Conservation (phyloP, 202 grass and related monocot genomes). For the Brachypodium distachyon region DNA sequence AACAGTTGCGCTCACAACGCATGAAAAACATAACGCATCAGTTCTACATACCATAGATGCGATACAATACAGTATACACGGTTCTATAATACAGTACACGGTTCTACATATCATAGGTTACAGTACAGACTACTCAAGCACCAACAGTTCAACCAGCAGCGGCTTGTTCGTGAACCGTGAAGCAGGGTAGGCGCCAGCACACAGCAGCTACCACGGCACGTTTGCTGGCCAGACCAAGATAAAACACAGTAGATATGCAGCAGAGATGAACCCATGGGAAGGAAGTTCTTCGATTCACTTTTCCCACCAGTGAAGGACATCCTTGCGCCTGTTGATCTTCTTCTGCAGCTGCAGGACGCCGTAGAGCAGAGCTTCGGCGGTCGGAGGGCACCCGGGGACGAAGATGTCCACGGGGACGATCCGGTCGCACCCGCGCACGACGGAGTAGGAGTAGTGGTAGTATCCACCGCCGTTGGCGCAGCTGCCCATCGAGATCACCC, state of each 20-base stretch:
- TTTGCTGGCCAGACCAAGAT: not conserved
- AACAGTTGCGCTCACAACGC: too few relatives aligned
- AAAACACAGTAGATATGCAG: not conserved
- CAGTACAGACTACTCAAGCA: not conserved
- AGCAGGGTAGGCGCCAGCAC: not conserved
- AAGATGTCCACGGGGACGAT: conserved; percentile 65
- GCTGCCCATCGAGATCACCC: conserved; percentile 76
- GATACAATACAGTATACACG: too few relatives aligned
- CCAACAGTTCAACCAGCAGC: not conserved
- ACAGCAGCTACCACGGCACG: not conserved
- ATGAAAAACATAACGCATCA: too few relatives aligned
- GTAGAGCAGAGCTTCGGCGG: conserved; percentile 58
- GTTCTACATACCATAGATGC: too few relatives aligned
- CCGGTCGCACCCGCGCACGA: conserved; percentile 59
- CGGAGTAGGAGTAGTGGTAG: conserved; percentile 75
- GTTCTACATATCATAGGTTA: not conserved
- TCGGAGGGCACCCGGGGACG: conserved; percentile 57
- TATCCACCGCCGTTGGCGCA: conserved; percentile 68
- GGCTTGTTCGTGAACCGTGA: not conserved
- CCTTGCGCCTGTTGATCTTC: conserved; percentile 68
- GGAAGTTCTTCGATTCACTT: conserved; percentile 30
- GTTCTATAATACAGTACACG: not conserved
- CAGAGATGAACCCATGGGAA: not conserved
- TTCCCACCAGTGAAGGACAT: conserved; percentile 64
- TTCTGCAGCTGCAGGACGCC: conserved; percentile 68